A percentile compares a stretch with the other conserved stretches of the same genome.
These are phyloP conservation scores for Pythium aquatile DNA, from an alignment of 352 stramenopile species.

Conservation along the genomic window DNA sequence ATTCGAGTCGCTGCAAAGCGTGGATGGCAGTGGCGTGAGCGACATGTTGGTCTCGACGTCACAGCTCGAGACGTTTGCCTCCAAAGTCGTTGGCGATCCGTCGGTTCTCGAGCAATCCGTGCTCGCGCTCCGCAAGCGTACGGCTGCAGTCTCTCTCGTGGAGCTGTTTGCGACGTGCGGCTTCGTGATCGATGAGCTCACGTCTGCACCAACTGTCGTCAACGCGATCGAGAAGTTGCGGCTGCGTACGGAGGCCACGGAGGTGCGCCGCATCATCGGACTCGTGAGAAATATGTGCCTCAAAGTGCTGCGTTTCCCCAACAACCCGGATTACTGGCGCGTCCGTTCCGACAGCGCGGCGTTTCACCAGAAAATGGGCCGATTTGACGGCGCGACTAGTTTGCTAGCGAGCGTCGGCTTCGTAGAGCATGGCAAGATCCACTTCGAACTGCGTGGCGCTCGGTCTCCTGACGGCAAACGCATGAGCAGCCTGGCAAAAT, in stretches of 20 bases:
- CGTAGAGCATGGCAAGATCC: conserved; percentile 46
- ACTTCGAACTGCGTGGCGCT: conserved; percentile 54
- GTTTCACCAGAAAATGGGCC: conserved; percentile 63
- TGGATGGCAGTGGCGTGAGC: neutral
- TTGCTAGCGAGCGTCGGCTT: conserved; percentile 61
- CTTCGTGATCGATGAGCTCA: conserved; percentile 70
- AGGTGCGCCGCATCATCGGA: conserved; percentile 53
- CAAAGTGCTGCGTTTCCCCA: conserved; percentile 67
- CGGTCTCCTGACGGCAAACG: conserved; percentile 43
- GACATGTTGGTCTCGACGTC: conserved; percentile 35
- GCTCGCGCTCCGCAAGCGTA: conserved; percentile 40
- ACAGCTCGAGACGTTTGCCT: conserved; percentile 45
- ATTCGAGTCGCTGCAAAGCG: conserved; percentile 39
- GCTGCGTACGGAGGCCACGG: conserved; percentile 44
- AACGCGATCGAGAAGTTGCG: conserved; percentile 60
- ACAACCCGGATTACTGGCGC: conserved; percentile 74
- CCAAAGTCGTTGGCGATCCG: conserved; percentile 40
- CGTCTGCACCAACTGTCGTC: conserved; percentile 42
- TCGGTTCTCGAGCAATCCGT: conserved; percentile 41
- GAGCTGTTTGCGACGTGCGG: conserved; percentile 61
- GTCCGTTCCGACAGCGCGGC: conserved; percentile 49
- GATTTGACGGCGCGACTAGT: conserved; percentile 56
- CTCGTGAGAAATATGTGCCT: conserved; percentile 55
- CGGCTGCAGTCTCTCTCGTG: conserved; percentile 49
- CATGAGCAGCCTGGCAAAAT: conserved; percentile 40